Evolutionary conservation across 2,329 filamentous ascomycete species (phyloP).

Genomic region (Talaromyces verruculosus): DNA sequence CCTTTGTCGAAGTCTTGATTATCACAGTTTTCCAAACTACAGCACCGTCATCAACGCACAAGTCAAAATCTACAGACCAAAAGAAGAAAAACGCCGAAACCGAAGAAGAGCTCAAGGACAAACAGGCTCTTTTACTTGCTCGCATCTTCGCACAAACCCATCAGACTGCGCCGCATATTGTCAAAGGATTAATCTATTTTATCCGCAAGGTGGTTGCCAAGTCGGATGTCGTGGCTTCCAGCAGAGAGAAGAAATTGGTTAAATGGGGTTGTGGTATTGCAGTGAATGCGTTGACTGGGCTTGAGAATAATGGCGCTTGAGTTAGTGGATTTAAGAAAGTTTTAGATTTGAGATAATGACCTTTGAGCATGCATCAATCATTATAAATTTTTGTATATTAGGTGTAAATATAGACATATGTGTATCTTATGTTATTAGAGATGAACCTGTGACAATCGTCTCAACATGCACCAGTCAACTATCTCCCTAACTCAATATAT

Average conservation of each 20-base stretch:
- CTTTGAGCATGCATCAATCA: background rate
- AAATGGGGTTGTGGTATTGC: constrained; percentile 47
- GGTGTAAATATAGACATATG: background rate
- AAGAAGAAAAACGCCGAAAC: constrained; percentile 22
- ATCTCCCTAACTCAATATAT: constrained; percentile 25
- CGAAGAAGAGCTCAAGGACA: constrained; percentile 17
- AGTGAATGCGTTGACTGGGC: constrained; percentile 36
- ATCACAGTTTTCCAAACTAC: constrained; percentile 70
- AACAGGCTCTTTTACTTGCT: constrained; percentile 49
- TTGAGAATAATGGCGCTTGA: background rate
- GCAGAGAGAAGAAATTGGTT: constrained; percentile 54
- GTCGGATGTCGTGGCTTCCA: constrained; percentile 56
- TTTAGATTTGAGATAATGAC: background rate
- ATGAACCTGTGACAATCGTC: background rate
- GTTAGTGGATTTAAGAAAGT: background rate
- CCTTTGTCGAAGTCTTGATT: constrained; percentile 78
- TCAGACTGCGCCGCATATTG: constrained; percentile 63
- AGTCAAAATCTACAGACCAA: constrained; percentile 37
- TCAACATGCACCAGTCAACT: background rate
- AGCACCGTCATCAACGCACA: background rate
- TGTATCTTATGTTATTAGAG: background rate
- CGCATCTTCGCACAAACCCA: constrained; percentile 66
- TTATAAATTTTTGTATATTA: background rate
- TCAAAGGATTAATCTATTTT: constrained; percentile 75
- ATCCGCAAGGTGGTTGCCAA: constrained; percentile 71